phyloP scores from a whole-genome alignment of 2,329 filamentous ascomycete species.

The Penicillium vulpinum region DNA sequence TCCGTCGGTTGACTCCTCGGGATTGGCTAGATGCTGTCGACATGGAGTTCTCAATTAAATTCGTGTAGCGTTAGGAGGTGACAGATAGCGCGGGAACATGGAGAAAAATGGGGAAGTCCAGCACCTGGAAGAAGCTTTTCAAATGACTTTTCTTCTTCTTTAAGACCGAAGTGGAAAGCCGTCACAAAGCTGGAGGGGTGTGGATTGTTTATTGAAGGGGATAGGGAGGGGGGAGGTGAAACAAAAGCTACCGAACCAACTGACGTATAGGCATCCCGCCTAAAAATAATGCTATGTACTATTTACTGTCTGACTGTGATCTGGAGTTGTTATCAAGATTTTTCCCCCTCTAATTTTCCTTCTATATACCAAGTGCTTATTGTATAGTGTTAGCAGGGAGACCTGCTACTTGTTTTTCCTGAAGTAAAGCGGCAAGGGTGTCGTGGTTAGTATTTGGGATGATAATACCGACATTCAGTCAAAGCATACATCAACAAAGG shows the following conservation, averaged over 20 bases:
- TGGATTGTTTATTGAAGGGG: constrained; percentile 16
- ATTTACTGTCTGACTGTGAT: neutral
- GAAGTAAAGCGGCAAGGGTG: constrained; percentile 2
- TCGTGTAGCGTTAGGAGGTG: constrained; percentile 24
- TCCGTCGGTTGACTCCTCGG: constrained; percentile 48
- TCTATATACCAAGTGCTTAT: neutral
- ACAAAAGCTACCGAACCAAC: constrained; percentile 22
- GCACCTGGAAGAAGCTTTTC: constrained; percentile 16
- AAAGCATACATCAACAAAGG: neutral
- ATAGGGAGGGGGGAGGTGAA: constrained; percentile 19
- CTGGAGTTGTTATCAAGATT: too few relatives aligned
- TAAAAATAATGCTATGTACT: constrained; percentile 16
- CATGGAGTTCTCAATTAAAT: constrained; percentile 39
- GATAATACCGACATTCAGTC: neutral
- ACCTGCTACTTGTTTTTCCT: constrained; percentile 2
- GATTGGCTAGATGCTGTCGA: constrained; percentile 50
- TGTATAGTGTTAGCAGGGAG: neutral
- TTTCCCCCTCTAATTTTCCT: neutral
- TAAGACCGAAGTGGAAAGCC: neutral
- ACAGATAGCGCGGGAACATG: constrained; percentile 36
- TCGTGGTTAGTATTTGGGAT: neutral
- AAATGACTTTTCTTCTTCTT: neutral
- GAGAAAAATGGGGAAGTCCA: constrained; percentile 25
- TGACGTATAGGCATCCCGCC: constrained; percentile 27
- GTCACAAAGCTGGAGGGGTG: constrained; percentile 15